Base-by-base conservation (phyloP, 2,329 filamentous ascomycete species). In the Alternaria viburni region DNA sequence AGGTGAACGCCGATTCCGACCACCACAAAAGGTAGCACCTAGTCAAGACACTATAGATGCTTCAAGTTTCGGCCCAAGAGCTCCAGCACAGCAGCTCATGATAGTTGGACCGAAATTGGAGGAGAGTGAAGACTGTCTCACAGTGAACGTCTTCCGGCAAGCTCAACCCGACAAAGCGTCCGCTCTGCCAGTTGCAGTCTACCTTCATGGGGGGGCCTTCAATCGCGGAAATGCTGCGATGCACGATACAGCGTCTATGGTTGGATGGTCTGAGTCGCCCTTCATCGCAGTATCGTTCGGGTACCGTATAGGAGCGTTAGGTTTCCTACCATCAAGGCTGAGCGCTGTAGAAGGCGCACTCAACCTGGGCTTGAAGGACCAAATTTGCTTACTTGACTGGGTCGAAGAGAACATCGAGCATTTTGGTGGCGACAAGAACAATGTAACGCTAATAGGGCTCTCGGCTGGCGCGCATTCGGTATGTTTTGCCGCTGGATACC, bases 181-280 rank as follows among this genome's bases (percentile, higher is more conserved):
- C 17, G 41, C 46, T 17, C 52, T 69, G 41, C 70, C 71, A 6
- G 69, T 70, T 17, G 64, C 69, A 23, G 64, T 90, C 2, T 90
- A 89, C 71, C 78, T 91, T 30, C 88, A 90, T 72, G 89, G 89
- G 47, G 89, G 89, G 3, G 85, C 82, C 6, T 91, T 90, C 80
- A 89, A 80, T 52, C 61, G 70, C 10, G 71, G 71, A 9, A 72
- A 61, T 49, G 67, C 69, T 15, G 59, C 67, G 23, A 83, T 83
- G 79, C 83, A 90, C 60, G 85, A 91, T 72, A 86, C 90, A 65
- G 85, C 83, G 0, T 86, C 86, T 36, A 87, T 91, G 78, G 85
- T 90, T 13, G 83, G 85, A 6, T 90, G 86, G 67, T 77, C 74
- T 3, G 71, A 72, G 21, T 69, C 79, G 47, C 85, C 85, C 10